Evolutionary conservation across 768 basidiomycete genomes (phyloP).

Genomic region (Clitopilus passeckerianus): DNA sequence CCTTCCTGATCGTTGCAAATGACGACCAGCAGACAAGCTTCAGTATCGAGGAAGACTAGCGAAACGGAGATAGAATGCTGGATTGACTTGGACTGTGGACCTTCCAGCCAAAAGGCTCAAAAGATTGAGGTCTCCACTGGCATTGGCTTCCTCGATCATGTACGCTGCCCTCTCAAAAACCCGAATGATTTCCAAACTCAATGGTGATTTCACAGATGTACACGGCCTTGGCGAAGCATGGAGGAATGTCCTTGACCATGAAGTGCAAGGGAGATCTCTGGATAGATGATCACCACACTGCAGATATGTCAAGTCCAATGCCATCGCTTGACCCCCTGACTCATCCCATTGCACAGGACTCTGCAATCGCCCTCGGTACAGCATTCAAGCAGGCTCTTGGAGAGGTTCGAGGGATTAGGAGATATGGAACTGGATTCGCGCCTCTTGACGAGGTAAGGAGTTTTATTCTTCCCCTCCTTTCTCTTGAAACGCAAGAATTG

Average conservation of each 20-base stretch:
- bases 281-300: constrained; percentile 99
- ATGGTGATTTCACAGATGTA: constrained; percentile 68
- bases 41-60: constrained; percentile 77
- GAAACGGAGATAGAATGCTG: constrained; percentile 88
- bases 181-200: too few species aligned
- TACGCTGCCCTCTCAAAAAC: constrained; percentile 28
- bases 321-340: constrained; percentile 3
- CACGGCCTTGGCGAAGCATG: constrained; percentile 94
- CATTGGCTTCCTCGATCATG: constrained; percentile 99
- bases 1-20: neutral
- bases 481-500: constrained; percentile 1
- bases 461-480: neutral
- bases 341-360: constrained; percentile 60
- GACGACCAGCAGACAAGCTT: constrained; percentile 43
- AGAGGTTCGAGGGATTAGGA: constrained; percentile 87
- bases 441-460: constrained; percentile 85
- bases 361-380: constrained; percentile 78
- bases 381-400: constrained; percentile 96
- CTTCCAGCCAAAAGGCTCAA: constrained; percentile 59
- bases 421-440: constrained; percentile 96
- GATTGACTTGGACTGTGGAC: constrained; percentile 76
- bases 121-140: constrained; percentile 85
- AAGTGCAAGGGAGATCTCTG: constrained; percentile 93
- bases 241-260: constrained; percentile 87
- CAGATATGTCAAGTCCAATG: constrained; percentile 64